A percentile compares a stretch with the other conserved stretches of the same genome.
Evolutionary conservation across 225 moss, liverwort and hornwort genomes (phyloP).

Genomic region (Pleurozium schreberi): DNA sequence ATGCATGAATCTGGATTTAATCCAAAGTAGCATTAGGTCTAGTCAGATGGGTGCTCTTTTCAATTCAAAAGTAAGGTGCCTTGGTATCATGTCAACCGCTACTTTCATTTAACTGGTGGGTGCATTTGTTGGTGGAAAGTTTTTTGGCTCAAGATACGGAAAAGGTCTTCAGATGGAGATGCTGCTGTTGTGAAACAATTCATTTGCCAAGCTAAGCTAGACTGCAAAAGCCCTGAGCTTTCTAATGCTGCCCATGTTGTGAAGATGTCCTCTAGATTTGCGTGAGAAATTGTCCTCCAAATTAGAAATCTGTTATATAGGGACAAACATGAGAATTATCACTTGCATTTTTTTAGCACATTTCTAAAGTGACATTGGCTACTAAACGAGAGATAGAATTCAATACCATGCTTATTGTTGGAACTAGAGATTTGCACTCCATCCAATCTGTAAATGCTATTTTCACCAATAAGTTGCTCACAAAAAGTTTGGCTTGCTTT

Average conservation of each 20-base stretch:
- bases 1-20: no score
- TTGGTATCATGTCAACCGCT: background rate
- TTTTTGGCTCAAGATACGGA: background rate
- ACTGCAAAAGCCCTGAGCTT: background rate
- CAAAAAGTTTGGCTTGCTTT: no score
- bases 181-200: background rate
- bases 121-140: background rate
- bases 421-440: no score
- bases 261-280: accelerated
- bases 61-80: no score
- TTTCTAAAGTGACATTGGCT: background rate
- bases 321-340: background rate
- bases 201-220: background rate
- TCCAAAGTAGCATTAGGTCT: no score
- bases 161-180: background rate
- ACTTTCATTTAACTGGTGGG: background rate
- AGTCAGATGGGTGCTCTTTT: no score
- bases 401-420: no score
- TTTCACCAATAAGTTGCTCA: no score
- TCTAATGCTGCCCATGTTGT: background rate
- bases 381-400: no score
- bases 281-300: background rate
- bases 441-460: no score
- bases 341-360: background rate
- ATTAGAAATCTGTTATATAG: background rate